Percentiles rank a stretch among this genome's conserved stretches.
These are phyloP conservation scores for Hymenoscyphus fraxineus DNA, from an alignment of 2,329 filamentous ascomycete genomes.

Conservation along the genomic window DNA sequence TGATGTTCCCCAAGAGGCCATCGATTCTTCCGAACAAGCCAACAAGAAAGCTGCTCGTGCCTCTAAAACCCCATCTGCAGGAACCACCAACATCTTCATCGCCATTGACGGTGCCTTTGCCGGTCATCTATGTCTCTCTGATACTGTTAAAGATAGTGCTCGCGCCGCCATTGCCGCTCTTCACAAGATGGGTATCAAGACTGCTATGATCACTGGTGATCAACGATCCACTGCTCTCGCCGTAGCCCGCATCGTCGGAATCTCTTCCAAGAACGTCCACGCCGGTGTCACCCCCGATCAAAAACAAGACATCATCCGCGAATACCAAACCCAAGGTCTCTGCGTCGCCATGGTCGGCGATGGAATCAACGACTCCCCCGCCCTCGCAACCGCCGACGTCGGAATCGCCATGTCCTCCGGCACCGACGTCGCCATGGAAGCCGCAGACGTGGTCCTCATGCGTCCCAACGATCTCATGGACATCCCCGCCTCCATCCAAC, in stretches of 20 bases:
- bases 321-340: slow-evolving; percentile 70
- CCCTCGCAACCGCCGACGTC: slow-evolving; percentile 85
- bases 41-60: slow-evolving; percentile 43
- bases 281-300: slow-evolving; percentile 87
- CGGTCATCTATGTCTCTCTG: slow-evolving; percentile 78
- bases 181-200: slow-evolving; percentile 77
- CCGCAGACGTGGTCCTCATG: slow-evolving; percentile 95
- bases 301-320: slow-evolving; percentile 80
- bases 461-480: slow-evolving; percentile 85
- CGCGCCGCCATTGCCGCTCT: slow-evolving; percentile 77
- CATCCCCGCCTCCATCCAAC: slow-evolving; percentile 80
- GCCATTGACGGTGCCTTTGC: slow-evolving; percentile 79
- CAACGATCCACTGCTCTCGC: slow-evolving; percentile 78
- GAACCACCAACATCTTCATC: slow-evolving; percentile 87
- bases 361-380: slow-evolving; percentile 97
- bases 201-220: slow-evolving; percentile 91
- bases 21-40: slow-evolving; percentile 59
- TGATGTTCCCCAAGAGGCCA: slow-evolving; percentile 57
- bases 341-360: slow-evolving; percentile 96
- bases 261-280: slow-evolving; percentile 69
- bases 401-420: slow-evolving; percentile 91
- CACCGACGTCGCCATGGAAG: slow-evolving; percentile 97
- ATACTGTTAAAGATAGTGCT: slow-evolving; percentile 87
- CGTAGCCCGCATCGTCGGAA: slow-evolving; percentile 79
- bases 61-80: slow-evolving; percentile 45